These are phyloP conservation scores for Ulmus americana DNA, from an alignment of 331 rosid genomes.

Conservation along the genomic window DNA sequence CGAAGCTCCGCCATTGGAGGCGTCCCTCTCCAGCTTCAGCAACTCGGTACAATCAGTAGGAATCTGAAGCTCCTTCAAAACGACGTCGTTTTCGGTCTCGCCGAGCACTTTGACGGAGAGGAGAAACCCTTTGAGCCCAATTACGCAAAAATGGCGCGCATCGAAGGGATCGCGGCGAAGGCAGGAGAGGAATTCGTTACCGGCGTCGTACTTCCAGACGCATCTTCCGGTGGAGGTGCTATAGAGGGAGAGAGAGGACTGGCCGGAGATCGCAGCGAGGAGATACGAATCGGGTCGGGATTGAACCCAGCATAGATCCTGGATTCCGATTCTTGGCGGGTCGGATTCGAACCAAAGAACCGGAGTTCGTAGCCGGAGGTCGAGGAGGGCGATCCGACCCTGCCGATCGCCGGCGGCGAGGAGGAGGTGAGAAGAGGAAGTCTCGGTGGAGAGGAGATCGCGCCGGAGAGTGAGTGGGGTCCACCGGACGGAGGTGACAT, in stretches of 20 bases:
- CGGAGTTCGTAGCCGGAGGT: conserved; percentile 50
- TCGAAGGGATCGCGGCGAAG: conserved; percentile 86
- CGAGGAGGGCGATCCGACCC: conserved; percentile 82
- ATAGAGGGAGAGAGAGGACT: conserved; percentile 61
- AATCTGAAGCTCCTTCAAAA: conserved; percentile 62
- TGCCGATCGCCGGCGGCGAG: conserved; percentile 91
- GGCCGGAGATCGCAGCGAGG: conserved; percentile 65
- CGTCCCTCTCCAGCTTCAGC: conserved; percentile 64
- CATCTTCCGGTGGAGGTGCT: conserved; percentile 64
- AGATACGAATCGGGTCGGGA: conserved; percentile 55
- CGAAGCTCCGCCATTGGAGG: conserved; percentile 15
- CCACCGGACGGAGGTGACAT: conserved; percentile 91
- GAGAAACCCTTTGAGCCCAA: conserved; percentile 72
- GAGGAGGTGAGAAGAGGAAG: conserved; percentile 76
- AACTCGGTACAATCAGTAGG: conserved; percentile 51
- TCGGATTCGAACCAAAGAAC: conserved; percentile 76
- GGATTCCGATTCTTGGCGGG: conserved; percentile 44
- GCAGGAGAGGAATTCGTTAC: conserved; percentile 64
- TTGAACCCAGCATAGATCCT: conserved; percentile 88
- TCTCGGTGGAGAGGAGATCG: conserved; percentile 80
- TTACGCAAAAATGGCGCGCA: conserved; percentile 67
- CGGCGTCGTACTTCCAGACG: conserved; percentile 82
- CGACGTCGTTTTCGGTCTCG: conserved; percentile 53
- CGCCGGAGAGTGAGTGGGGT: conserved; percentile 67
- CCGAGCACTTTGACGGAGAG: conserved; percentile 57